Evolutionary conservation across 164 flowering plant genomes (phyloP).

Genomic region (Vitis labrusca): DNA sequence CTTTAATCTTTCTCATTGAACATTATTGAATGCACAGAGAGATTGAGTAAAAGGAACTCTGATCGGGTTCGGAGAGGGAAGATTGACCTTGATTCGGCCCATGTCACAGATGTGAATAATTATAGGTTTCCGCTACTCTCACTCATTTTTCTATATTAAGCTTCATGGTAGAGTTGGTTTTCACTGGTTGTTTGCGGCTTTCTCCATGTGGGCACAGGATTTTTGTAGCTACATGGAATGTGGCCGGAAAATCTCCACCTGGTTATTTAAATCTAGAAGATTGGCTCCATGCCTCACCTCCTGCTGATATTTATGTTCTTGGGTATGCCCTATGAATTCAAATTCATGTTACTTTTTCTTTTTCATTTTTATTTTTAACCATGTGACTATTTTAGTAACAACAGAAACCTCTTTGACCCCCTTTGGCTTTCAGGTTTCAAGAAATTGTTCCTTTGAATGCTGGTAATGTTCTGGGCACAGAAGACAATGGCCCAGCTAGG

Average conservation of each 20-base stretch:
- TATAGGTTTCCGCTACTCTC: conserved; percentile 46
- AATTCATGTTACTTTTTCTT: not conserved
- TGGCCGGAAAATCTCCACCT: conserved; percentile 97
- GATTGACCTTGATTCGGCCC: conserved; percentile 66
- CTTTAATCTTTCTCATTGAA: not conserved
- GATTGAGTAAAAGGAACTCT: conserved; percentile 44
- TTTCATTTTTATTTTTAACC: not conserved
- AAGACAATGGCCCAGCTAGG: conserved; percentile 84
- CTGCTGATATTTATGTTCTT: conserved; percentile 97
- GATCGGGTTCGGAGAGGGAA: conserved; percentile 64
- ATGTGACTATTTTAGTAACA: not conserved
- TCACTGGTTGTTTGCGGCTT: conserved; percentile 4
- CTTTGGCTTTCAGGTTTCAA: conserved; percentile 66
- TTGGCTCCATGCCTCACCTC: conserved; percentile 96
- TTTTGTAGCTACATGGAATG: conserved; percentile 98
- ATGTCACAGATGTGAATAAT: conserved; percentile 71
- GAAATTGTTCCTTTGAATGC: conserved; percentile 98
- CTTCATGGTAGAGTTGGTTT: conserved; percentile 5
- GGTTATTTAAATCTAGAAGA: conserved; percentile 78
- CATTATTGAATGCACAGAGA: conserved; percentile 42
- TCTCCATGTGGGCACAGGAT: conserved; percentile 43
- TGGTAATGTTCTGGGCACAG: conserved; percentile 94
- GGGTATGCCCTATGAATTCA: conserved; percentile 50
- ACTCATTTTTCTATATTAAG: not conserved
- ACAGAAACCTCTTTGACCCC: conserved; percentile 6